Evolutionary conservation across 2,329 filamentous ascomycete genomes (phyloP), one percentile per base, ranked within the genome.

Genomic region (Amphichorda felina): DNA sequence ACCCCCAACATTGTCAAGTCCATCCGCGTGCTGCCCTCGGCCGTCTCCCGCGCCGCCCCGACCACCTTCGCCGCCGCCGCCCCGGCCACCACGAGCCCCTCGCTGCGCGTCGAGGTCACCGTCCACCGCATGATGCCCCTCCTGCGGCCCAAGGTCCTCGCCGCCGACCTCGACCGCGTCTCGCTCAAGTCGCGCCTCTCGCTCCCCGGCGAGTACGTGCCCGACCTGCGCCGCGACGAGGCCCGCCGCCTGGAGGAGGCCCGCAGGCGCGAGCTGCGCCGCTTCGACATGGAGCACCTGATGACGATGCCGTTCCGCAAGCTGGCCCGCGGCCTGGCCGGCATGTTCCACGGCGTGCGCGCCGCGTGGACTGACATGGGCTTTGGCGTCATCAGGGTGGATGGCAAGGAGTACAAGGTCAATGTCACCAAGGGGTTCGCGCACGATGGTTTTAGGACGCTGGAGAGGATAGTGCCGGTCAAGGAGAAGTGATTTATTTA

Each of bases 271-370:
- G 55, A 57, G 38, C 56, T 55, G 36, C 53, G 57, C 40, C 57
- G 57, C 38, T 69, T 72, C 41, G 66, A 75, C 51, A 62, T 64
- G 55, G 57, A 64, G 36, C 68, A 75, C 46, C 49, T 75, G 26
- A 56, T 78, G 56, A 75, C 70, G 8, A 60, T 66, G 48, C 72
- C 72, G 14, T 74, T 79, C 43, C 60, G 73, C 15, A 63, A 71
- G 43, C 50, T 64, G 2, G 56, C 54, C 14, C 57, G 59, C 40
- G 66, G 55, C 0, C 45, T 67, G 3, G 48, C 48, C 16, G 52
- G 49, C 7, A 48, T 70, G 35, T 69, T 68, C 42, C 38, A 45
- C 5, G 66, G 63, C 7, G 54, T 73, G 16, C 60, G 57, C 39
- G 59, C 70, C 33, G 64, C 70, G 2, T 62, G 75, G 49, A 70